A percentile compares a stretch with the other conserved stretches of the same genome.
Evolutionary conservation across 176 grass and related monocot genomes (phyloP).

Genomic region (Oryza officinalis): DNA sequence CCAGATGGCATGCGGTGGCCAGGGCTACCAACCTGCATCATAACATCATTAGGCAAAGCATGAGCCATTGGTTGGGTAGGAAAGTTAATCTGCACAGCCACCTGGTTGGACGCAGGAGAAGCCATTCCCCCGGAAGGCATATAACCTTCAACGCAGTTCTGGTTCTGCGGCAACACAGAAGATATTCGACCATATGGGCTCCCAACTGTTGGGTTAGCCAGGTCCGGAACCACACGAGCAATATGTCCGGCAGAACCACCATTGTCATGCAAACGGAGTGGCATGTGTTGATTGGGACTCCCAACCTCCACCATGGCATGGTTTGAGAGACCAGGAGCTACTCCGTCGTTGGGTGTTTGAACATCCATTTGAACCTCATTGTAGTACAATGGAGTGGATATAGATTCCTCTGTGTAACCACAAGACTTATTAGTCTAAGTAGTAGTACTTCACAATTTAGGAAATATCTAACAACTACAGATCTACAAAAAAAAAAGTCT

Average conservation of each 20-base stretch:
- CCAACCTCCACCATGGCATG: constrained; percentile 3
- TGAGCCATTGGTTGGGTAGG: neutral
- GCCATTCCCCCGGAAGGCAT: neutral
- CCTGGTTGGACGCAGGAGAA: neutral
- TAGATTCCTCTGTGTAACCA: constrained; percentile 36
- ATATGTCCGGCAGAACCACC: neutral
- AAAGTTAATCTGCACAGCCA: neutral
- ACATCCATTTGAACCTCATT: constrained; percentile 12
- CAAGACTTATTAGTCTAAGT: neutral
- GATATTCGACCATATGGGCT: too few relatives aligned
- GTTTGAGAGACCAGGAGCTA: neutral
- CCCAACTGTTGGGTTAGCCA: too few relatives aligned
- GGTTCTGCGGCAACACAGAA: neutral
- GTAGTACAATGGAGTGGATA: constrained; percentile 2
- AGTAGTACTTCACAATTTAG: neutral
- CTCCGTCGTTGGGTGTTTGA: constrained; percentile 3
- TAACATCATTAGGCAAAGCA: neutral
- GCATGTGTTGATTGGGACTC: neutral
- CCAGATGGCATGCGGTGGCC: neutral
- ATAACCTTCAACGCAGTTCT: neutral
- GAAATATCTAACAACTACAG: neutral
- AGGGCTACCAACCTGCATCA: neutral
- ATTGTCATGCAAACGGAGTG: neutral
- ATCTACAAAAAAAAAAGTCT: too few relatives aligned
- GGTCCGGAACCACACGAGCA: neutral